Evolutionary conservation across 108 stramenopile genomes (phyloP), one percentile per base, ranked within the genome.

Genomic region (Epipyxis sp.): DNA sequence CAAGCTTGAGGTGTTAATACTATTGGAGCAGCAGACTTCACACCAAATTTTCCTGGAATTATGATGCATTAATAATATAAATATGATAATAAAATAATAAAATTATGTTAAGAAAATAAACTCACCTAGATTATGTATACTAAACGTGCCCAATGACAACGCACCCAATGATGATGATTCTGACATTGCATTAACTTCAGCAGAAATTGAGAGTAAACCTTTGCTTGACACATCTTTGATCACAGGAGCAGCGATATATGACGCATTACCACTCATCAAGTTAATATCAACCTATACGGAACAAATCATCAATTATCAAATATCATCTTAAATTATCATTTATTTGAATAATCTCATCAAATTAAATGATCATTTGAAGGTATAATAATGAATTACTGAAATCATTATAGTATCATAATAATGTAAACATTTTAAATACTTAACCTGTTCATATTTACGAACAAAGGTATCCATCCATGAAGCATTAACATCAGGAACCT

Each of bases 1-100:
- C 91, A 92, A 6, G 94, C 92, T 86, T 99, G 98, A n/a, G 98
- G 98, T 79, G 91, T 88, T 58, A 86, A 87, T 83, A 99, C 93
- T 76, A 99, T 94, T 34, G 96, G 95, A 25, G 92, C 91, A 62
- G 90, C 92, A 68, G 89, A 89, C 85, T 92, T 91, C n/a, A 98
- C 92, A 25, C 98, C 98, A 82, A 89, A 99, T 88, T 92, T 94
- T 29, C 98, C 98, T 50, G 20, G n/a, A n/a, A n/a, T n/a, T n/a
- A n/a, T n/a, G n/a, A n/a, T n/a, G n/a, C n/a, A n/a, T n/a, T n/a
- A n/a, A n/a, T n/a, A n/a, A n/a, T n/a, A n/a, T n/a, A n/a, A 57
- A n/a, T n/a, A n/a, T n/a, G n/a, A n/a, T n/a, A n/a, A n/a, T n/a
- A n/a, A n/a, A n/a, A 13, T 20, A 50, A 50, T 6, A 50, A 50